Evolutionary conservation across 1,284 basidiomycete genomes (phyloP), one percentile per base, ranked within the genome.

Genomic region (Mycena sp.): DNA sequence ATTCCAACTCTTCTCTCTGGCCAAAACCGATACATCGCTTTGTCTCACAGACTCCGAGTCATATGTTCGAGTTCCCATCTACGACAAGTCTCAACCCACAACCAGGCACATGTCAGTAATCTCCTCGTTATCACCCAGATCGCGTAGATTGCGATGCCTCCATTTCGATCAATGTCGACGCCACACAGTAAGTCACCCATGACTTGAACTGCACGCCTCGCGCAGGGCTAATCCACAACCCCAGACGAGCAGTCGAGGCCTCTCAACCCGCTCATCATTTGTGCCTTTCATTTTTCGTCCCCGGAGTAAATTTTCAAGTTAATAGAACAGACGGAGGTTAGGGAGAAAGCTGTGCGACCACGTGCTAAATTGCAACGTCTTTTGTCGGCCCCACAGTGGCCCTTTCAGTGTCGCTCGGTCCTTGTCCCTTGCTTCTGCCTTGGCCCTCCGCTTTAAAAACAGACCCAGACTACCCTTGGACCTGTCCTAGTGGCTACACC

Each of bases 151-250:
- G n/a, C 26, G 30, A 19, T 26, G 23, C 37, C 37, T 60, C 21
- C 58, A 53, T 60, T 60, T 25, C n/a, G 38, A 59, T 59, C 58
- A 59, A 60, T 53, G 58, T 35, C 32, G 32, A 60, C 51, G 58
- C 58, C 58, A 60, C 51, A 48, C 26, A 32, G 29, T 38, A 17
- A n/a, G 11, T 28, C 21, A 59, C 46, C 38, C 50, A 43, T 6
- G 26, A 25, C 10, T 25, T 40, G n/a, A n/a, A 10, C 35, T 60
- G n/a, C 3, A 9, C 25, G 41, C 16, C 30, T 44, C 23, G 29
- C 4, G n/a, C n/a, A 14, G 7, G 32, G 7, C 37, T 5, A 10
- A 23, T 19, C 17, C 19, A 38, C 28, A n/a, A 44, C 2, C 19
- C 23, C 30, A 30, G 21, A 4, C 19, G 1, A 19, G 1, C 32